phyloP scores from a whole-genome alignment of 768 basidiomycete species.

The Suillus lakei region DNA sequence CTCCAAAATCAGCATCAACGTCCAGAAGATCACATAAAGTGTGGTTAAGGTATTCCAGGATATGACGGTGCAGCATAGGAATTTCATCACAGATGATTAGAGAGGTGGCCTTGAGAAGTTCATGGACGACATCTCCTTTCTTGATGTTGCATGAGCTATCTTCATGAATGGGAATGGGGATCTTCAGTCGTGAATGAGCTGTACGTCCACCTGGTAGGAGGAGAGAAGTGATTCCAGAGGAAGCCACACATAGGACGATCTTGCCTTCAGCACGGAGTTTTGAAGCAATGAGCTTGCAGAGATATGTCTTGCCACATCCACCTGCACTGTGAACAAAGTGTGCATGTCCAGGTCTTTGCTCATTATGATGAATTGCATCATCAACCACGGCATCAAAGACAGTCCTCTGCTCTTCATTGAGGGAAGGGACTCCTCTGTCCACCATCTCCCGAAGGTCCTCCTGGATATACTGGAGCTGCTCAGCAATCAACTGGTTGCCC shows the following conservation, averaged over 20 bases:
- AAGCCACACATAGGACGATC: constrained; percentile 50
- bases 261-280: constrained; percentile 26
- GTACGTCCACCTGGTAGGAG: constrained; percentile 49
- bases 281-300: constrained; percentile 41
- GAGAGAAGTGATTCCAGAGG: constrained; percentile 51
- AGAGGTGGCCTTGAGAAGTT: too few relatives aligned
- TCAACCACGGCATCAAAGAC: constrained; percentile 36
- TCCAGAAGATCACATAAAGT: too few relatives aligned
- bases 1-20: too few relatives aligned
- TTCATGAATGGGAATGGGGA: constrained; percentile 43
- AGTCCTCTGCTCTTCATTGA: constrained; percentile 36
- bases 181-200: constrained; percentile 52
- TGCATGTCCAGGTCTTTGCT: constrained; percentile 33
- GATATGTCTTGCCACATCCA: constrained; percentile 47
- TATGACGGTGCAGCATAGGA: too few relatives aligned
- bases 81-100: too few relatives aligned
- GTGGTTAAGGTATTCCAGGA: too few relatives aligned
- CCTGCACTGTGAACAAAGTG: constrained; percentile 40
- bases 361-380: constrained; percentile 31
- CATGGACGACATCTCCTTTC: too few relatives aligned
- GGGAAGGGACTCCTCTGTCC: constrained; percentile 6
- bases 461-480: constrained; percentile 10
- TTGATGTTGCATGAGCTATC: constrained; percentile 35
- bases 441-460: constrained; percentile 16
- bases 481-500: constrained; percentile 19